Percentiles rank a stretch among this genome's conserved stretches.
Conservation (phyloP, 139 green algal genomes). For the Chlorella sp. region DNA sequence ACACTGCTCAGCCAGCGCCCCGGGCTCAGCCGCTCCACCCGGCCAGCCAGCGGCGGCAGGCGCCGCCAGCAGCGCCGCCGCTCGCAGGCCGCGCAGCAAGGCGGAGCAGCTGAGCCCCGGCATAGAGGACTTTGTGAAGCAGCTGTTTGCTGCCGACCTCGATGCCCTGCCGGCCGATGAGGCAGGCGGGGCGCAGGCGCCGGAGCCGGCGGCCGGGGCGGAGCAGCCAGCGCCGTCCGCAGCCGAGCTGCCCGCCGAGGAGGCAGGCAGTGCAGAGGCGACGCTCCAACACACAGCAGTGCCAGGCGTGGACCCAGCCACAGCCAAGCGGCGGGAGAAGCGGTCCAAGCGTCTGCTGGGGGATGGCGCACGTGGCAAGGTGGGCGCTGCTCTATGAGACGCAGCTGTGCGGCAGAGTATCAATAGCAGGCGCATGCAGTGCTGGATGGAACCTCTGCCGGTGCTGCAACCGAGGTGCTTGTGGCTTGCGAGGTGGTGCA, state of each 20-base stretch:
- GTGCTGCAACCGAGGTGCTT: no score
- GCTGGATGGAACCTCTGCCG: no score
- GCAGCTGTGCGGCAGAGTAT: no score
- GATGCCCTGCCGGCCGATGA: background rate
- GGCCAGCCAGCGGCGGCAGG: background rate
- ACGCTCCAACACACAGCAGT: background rate
- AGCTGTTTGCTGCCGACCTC: background rate
- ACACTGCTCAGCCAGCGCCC: no score
- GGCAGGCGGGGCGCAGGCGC: background rate
- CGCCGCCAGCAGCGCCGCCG: background rate
- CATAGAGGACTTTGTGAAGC: background rate
- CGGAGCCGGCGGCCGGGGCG: background rate
- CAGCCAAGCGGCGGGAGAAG: background rate
- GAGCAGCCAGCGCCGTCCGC: background rate
- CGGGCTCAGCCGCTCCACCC: no score
- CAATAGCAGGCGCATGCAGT: no score
- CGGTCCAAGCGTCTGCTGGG: background rate
- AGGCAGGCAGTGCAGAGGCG: background rate
- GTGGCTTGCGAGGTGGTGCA: no score
- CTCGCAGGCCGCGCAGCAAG: background rate
- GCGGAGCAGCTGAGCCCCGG: background rate
- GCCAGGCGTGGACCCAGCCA: background rate
- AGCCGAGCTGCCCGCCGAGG: background rate
- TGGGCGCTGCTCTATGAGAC: no score
- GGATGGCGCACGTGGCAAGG: no score